These are phyloP conservation scores for Scleromitrula shiraiana DNA, from an alignment of 2,329 filamentous ascomycete species.

Conservation along the genomic window DNA sequence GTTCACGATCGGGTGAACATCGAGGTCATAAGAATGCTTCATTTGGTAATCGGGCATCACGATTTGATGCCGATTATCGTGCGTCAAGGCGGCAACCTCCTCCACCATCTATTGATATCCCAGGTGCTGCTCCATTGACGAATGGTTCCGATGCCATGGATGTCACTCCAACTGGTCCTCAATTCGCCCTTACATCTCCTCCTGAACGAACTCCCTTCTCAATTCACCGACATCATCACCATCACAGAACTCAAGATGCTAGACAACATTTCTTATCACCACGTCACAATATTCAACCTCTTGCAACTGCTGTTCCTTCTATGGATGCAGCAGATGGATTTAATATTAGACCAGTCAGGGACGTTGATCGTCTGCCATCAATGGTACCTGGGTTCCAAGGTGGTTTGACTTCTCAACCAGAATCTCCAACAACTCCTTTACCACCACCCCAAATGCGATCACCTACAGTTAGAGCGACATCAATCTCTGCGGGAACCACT, in stretches of 20 bases:
- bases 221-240: conserved; percentile 44
- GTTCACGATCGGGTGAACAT: conserved; percentile 22
- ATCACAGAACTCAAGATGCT: conserved; percentile 44
- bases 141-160: conserved; percentile 45
- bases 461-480: conserved; percentile 45
- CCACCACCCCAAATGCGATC: conserved; percentile 57
- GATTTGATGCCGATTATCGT: conserved; percentile 51
- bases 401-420: conserved; percentile 76
- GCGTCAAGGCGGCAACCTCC: conserved; percentile 68
- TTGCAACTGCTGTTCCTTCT: conserved; percentile 57
- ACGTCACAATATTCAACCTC: conserved; percentile 52
- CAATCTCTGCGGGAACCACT: conserved; percentile 43
- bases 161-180: conserved; percentile 50
- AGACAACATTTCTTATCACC: conserved; percentile 42
- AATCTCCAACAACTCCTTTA: conserved; percentile 79
- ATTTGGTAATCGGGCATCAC: conserved; percentile 45
- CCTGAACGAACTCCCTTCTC: conserved; percentile 61
- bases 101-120: conserved; percentile 76
- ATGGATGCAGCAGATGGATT: conserved; percentile 67
- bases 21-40: conserved; percentile 30
- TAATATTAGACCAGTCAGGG: conserved; percentile 67
- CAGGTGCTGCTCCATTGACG: conserved; percentile 43
- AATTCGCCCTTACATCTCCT: conserved; percentile 60
- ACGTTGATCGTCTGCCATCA: conserved; percentile 73
- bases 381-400: conserved; percentile 65